phyloP scores from a whole-genome alignment of 108 stramenopile genomes.

The Skeletonema potamos region DNA sequence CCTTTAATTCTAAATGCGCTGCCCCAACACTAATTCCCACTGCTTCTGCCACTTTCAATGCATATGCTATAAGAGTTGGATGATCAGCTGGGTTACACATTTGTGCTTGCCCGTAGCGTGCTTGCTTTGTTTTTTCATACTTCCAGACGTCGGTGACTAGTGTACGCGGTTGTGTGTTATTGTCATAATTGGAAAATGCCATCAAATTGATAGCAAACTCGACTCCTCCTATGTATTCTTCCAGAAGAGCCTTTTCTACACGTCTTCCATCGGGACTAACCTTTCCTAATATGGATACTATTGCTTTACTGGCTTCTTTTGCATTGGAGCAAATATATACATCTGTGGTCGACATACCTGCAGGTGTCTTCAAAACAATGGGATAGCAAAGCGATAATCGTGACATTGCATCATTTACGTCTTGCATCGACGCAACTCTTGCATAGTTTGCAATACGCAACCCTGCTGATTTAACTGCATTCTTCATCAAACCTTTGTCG shows the following conservation, averaged over 20 bases:
- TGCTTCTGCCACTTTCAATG: constrained; percentile 21
- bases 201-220: constrained; percentile 47
- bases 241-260: constrained; percentile 26
- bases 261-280: constrained; percentile 35
- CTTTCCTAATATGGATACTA: constrained; percentile 16
- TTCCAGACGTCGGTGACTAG: constrained; percentile 45
- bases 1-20: constrained; percentile 45
- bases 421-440: constrained; percentile 7
- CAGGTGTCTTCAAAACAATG: constrained; percentile 44
- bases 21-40: constrained; percentile 41
- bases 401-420: constrained; percentile 13
- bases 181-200: constrained; percentile 6
- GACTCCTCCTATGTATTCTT: constrained; percentile 36
- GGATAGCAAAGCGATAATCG: constrained; percentile 28
- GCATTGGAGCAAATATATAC: constrained; percentile 37
- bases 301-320: constrained; percentile 14
- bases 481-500: constrained; percentile 50
- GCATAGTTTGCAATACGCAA: constrained; percentile 38
- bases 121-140: constrained; percentile 28
- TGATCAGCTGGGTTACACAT: constrained; percentile 32
- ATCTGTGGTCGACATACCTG: constrained; percentile 39
- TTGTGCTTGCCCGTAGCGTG: constrained; percentile 20
- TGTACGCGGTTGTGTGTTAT: not conserved
- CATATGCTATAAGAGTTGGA: constrained; percentile 19
- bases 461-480: constrained; percentile 27